Conservation (phyloP, 2,329 filamentous ascomycete genomes). For the Parascedosporium putredinis region DNA sequence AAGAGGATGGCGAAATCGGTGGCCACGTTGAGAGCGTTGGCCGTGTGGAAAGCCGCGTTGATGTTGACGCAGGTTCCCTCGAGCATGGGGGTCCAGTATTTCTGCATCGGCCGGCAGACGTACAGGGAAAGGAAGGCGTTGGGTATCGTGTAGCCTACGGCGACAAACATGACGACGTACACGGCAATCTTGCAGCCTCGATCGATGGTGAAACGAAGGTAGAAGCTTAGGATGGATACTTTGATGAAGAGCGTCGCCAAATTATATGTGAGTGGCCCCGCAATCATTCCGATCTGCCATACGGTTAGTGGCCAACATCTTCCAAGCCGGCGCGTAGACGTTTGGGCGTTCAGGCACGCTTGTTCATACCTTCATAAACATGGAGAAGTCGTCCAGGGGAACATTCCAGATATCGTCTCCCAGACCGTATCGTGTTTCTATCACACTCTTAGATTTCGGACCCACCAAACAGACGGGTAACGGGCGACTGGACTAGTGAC, state of each 20-base stretch:
- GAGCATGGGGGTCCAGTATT: not conserved
- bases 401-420: not conserved
- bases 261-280: slow-evolving; percentile 11
- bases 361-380: not conserved
- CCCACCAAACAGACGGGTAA: no score
- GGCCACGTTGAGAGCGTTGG: not conserved
- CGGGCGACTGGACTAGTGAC: not conserved
- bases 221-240: slow-evolving; percentile 14
- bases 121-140: slow-evolving; percentile 10
- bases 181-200: not conserved
- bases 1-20: not conserved
- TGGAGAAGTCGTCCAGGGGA: not conserved
- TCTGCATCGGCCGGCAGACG: slow-evolving; percentile 9
- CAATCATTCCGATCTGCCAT: slow-evolving; percentile 5
- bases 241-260: slow-evolving; percentile 14
- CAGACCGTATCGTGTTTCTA: not conserved
- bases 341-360: not conserved
- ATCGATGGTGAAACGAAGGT: slow-evolving; percentile 13
- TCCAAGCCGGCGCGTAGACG: no score
- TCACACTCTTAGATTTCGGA: no score
- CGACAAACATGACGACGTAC: not conserved
- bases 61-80: not conserved
- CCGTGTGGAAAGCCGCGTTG: not conserved
- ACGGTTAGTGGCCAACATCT: no score
- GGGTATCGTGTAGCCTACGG: not conserved